A percentile compares a stretch with the other conserved stretches of the same genome.
Evolutionary conservation across 345 rosid genomes (phyloP).

Genomic region (Camelina neglecta): DNA sequence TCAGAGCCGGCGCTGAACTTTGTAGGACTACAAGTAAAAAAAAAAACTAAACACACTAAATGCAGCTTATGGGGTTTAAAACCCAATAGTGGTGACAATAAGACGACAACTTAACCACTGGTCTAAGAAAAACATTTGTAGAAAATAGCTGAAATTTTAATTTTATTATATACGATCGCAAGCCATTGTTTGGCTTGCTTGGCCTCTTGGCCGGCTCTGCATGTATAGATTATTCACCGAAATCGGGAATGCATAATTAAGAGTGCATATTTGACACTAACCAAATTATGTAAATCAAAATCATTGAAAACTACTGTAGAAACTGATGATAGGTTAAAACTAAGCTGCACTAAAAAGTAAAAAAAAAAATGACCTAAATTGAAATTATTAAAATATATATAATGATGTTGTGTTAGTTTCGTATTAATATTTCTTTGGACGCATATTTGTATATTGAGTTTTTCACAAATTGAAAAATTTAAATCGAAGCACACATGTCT

Average conservation of each 20-base stretch:
- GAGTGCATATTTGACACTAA: conserved; percentile 36
- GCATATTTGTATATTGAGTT: neutral
- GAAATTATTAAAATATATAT: neutral
- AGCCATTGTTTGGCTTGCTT: too few relatives aligned
- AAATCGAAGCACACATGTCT: neutral
- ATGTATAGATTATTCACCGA: neutral
- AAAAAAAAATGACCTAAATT: too few relatives aligned
- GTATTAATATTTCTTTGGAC: neutral
- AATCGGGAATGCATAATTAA: conserved; percentile 21
- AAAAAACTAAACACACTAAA: too few relatives aligned
- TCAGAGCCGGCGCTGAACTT: too few relatives aligned
- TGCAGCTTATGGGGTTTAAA: too few relatives aligned
- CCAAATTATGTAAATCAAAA: neutral
- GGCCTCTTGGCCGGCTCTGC: too few relatives aligned
- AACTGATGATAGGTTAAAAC: neutral
- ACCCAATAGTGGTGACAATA: too few relatives aligned
- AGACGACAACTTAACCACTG: too few relatives aligned
- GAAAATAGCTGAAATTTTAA: too few relatives aligned
- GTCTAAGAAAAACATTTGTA: too few relatives aligned
- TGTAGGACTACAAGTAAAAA: too few relatives aligned
- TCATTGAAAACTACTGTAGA: neutral
- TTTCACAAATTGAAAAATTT: neutral
- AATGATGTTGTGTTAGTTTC: neutral
- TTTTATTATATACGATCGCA: too few relatives aligned
- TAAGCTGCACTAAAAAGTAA: neutral